Percentiles rank a stretch among this genome's conserved stretches.
phyloP scores from a whole-genome alignment of 352 stramenopile genomes.

The Phytophthora pisi region DNA sequence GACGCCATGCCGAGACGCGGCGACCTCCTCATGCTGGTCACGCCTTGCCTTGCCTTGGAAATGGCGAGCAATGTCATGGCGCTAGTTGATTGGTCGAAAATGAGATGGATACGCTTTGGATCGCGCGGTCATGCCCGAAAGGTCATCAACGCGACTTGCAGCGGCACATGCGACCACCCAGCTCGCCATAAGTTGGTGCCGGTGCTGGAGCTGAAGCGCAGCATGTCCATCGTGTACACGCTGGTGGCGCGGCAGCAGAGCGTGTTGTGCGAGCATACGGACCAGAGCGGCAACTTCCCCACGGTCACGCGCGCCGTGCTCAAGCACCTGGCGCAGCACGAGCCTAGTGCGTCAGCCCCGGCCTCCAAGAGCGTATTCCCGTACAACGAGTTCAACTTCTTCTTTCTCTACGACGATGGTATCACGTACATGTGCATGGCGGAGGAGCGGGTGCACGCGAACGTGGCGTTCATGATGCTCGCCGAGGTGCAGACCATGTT shows the following conservation, averaged over 20 bases:
- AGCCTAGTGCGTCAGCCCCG: conserved; percentile 24
- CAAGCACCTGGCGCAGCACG: conserved; percentile 70
- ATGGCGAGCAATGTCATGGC: not conserved
- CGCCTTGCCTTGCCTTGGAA: not conserved
- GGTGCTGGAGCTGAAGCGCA: not conserved
- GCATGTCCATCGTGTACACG: conserved; percentile 83
- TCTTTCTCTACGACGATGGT: conserved; percentile 73
- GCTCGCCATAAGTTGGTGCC: conserved; percentile 1
- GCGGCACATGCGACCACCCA: not conserved
- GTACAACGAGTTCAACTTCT: conserved; percentile 85
- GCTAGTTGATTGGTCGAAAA: conserved; percentile 29
- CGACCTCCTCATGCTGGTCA: conserved; percentile 20
- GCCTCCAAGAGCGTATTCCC: conserved; percentile 68
- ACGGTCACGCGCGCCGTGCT: conserved; percentile 78
- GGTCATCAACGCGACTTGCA: conserved; percentile 10
- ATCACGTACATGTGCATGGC: conserved; percentile 89
- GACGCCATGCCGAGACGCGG: not conserved
- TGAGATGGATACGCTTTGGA: conserved; percentile 24
- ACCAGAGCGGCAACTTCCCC: conserved; percentile 77
- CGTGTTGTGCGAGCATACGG: conserved; percentile 81
- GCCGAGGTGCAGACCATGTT: conserved; percentile 71
- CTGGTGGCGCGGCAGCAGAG: conserved; percentile 74
- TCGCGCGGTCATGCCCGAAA: conserved; percentile 14
- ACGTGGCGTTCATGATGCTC: conserved; percentile 79
- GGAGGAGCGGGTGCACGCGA: conserved; percentile 74